Conservation (phyloP, 345 rosid species). For the Citrus cavaleriei region DNA sequence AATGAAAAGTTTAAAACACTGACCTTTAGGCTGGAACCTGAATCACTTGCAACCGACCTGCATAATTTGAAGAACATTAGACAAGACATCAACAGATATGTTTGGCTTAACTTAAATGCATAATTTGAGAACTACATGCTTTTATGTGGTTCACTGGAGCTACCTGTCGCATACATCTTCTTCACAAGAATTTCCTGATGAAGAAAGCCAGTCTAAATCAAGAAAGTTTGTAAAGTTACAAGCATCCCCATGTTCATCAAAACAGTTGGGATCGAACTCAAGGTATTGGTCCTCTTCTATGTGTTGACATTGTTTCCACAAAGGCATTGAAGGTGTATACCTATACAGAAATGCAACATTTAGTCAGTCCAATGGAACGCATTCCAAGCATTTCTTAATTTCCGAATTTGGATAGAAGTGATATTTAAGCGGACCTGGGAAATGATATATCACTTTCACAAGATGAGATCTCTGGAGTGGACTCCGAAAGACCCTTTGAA, state of each 20-base stretch:
- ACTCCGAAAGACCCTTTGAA: slow-evolving; percentile 51
- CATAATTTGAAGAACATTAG: background rate
- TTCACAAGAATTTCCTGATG: slow-evolving; percentile 86
- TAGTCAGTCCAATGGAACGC: slow-evolving; percentile 15
- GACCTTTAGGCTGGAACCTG: slow-evolving; percentile 50
- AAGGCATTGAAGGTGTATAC: slow-evolving; percentile 33
- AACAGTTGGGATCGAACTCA: slow-evolving; percentile 45
- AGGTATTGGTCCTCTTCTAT: slow-evolving; percentile 33
- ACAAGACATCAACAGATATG: background rate
- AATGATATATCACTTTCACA: slow-evolving; percentile 36
- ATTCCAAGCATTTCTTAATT: background rate
- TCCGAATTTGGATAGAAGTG: background rate
- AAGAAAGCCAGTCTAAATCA: slow-evolving; percentile 84
- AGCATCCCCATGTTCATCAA: slow-evolving; percentile 46
- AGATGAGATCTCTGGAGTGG: slow-evolving; percentile 57
- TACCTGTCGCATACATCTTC: slow-evolving; percentile 76
- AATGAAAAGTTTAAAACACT: slow-evolving; percentile 9
- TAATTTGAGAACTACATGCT: background rate
- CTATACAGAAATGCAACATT: slow-evolving; percentile 29
- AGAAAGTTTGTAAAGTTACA: slow-evolving; percentile 63
- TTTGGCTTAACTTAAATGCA: background rate
- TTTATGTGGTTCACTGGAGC: background rate
- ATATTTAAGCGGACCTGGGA: slow-evolving; percentile 47
- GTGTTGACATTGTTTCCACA: slow-evolving; percentile 34
- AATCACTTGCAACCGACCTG: slow-evolving; percentile 61